These are phyloP conservation scores for Entelexis paramagnoliae DNA, from an alignment of 1,139 yeast genomes.

Conservation along the genomic window DNA sequence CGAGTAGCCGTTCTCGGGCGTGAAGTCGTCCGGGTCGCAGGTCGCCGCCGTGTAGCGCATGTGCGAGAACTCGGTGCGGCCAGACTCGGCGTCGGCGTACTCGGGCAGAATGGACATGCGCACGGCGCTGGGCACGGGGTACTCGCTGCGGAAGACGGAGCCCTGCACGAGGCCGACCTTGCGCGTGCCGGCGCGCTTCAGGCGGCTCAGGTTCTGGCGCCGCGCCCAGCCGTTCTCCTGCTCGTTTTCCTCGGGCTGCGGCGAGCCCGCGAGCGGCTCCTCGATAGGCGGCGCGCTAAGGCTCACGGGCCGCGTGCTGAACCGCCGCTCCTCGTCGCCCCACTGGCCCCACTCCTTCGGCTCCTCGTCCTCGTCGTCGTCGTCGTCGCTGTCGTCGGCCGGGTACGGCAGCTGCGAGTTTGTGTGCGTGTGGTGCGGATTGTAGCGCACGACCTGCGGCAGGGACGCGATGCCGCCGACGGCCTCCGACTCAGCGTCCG, in stretches of 20 bases:
- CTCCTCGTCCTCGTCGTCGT: constrained; percentile 8
- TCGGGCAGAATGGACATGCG: constrained; percentile 46
- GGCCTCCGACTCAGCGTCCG: constrained; percentile 7
- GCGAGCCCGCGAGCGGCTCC: constrained; percentile 4
- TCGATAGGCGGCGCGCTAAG: neutral
- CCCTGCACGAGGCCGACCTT: constrained; percentile 61
- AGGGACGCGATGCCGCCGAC: constrained; percentile 9
- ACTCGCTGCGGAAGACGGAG: constrained; percentile 60
- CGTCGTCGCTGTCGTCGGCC: constrained; percentile 4
- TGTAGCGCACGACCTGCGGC: constrained; percentile 20
- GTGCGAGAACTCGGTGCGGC: constrained; percentile 53
- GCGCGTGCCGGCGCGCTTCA: constrained; percentile 51
- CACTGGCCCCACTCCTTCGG: constrained; percentile 12
- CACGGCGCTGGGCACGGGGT: constrained; percentile 62
- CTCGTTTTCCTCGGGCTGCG: constrained; percentile 7
- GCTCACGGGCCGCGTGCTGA: constrained; percentile 22
- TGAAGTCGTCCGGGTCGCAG: constrained; percentile 71
- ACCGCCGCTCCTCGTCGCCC: constrained; percentile 21
- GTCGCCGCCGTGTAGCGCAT: constrained; percentile 73
- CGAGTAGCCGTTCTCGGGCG: constrained; percentile 55
- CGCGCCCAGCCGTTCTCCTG: constrained; percentile 36
- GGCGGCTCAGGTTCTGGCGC: constrained; percentile 40
- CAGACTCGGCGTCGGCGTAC: constrained; percentile 57
- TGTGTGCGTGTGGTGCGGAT: constrained; percentile 21
- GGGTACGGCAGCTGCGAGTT: constrained; percentile 20